Conservation (phyloP, 148 eudicot species). For the Linanthus parryae region DNA sequence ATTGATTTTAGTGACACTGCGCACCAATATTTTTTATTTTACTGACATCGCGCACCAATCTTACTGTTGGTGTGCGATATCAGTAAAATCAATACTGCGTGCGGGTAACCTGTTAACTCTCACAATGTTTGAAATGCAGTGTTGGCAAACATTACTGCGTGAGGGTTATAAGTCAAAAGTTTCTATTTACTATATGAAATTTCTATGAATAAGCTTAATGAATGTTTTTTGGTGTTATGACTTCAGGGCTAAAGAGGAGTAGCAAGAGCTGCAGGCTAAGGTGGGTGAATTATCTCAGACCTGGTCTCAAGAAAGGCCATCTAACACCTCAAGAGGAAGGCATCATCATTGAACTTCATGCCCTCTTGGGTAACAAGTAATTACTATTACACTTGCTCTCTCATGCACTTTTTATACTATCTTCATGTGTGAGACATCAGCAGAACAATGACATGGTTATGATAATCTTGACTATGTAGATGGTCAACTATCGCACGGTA, state of each 20-base stretch:
- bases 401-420: not conserved
- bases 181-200: too few species aligned
- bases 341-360: constrained; percentile 61
- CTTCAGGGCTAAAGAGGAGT: constrained; percentile 62
- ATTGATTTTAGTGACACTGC: too few species aligned
- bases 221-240: too few species aligned
- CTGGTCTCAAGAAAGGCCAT: constrained; percentile 70
- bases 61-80: too few species aligned
- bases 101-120: too few species aligned
- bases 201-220: too few species aligned
- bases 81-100: too few species aligned
- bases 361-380: constrained; percentile 80
- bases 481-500: constrained; percentile 84
- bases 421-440: not conserved
- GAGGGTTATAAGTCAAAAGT: too few species aligned
- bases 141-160: too few species aligned
- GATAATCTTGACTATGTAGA: constrained; percentile 18
- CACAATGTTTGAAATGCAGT: too few species aligned
- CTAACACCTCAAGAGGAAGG: constrained; percentile 65
- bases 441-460: not conserved
- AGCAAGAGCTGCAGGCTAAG: constrained; percentile 70
- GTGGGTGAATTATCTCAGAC: constrained; percentile 79
- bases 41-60: too few species aligned
- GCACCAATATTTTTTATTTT: too few species aligned
- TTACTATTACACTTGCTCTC: not conserved